These are phyloP conservation scores for Talaromyces trachyspermus DNA, from an alignment of 495 filamentous ascomycete genomes.

Conservation along the genomic window DNA sequence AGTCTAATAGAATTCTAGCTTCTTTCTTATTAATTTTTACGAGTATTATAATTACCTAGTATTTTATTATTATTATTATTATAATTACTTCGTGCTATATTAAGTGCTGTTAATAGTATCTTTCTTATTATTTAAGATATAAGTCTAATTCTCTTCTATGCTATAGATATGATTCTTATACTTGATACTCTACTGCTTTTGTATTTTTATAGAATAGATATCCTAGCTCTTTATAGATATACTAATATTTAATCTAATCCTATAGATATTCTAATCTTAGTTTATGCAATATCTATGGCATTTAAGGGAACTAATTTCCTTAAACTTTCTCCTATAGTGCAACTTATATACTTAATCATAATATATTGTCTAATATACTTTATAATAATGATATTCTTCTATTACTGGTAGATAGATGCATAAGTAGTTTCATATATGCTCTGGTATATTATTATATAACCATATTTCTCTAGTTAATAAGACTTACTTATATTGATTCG, in stretches of 20 bases:
- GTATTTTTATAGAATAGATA: neutral
- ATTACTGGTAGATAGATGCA: neutral
- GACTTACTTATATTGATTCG: neutral
- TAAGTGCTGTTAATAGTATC: neutral
- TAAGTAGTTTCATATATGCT: neutral
- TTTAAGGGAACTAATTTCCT: neutral
- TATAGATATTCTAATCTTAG: neutral
- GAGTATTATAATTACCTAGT: neutral
- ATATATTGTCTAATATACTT: neutral
- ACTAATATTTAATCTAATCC: neutral
- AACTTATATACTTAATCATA: neutral
- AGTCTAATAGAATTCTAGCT: neutral
- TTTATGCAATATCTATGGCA: neutral
- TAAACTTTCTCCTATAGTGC: neutral
- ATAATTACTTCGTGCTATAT: neutral
- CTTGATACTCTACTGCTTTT: neutral
- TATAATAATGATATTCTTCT: neutral
- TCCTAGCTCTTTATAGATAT: neutral
- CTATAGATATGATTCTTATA: neutral
- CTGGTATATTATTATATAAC: neutral
- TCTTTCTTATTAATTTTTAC: neutral
- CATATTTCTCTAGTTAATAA: neutral
- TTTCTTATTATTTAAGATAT: neutral
- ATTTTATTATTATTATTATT: neutral
- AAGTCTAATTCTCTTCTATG: neutral